Percentiles rank a stretch among this genome's conserved stretches.
Evolutionary conservation across 2,329 filamentous ascomycete genomes (phyloP).

Genomic region (Diaporthe sp.): DNA sequence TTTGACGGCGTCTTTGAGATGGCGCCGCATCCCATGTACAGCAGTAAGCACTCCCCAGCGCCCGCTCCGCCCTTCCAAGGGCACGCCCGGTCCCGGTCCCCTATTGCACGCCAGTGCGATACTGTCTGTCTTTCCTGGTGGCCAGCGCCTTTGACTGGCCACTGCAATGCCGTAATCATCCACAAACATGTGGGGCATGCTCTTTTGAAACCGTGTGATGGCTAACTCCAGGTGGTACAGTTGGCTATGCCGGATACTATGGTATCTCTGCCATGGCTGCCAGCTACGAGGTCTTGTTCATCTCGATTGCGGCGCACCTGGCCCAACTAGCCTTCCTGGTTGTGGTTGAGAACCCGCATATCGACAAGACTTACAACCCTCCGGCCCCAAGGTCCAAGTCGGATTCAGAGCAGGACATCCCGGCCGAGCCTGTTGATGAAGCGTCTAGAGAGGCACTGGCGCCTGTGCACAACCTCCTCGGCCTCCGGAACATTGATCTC

Average conservation of each 20-base stretch:
- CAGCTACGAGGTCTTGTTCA: constrained; percentile 97
- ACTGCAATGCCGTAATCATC: constrained; percentile 11
- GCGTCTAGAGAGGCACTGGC: constrained; percentile 61
- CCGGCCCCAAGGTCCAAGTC: constrained; percentile 79
- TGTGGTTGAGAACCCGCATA: constrained; percentile 95
- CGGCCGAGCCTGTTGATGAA: constrained; percentile 47
- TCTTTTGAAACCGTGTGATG: constrained; percentile 2
- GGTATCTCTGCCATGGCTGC: constrained; percentile 98
- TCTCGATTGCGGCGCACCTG: constrained; percentile 94
- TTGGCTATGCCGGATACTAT: constrained; percentile 98
- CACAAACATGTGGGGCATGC: constrained; percentile 3
- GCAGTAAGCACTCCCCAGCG: constrained; percentile 58
- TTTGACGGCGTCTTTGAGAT: constrained; percentile 99
- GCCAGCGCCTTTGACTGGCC: not conserved
- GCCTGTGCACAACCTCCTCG: constrained; percentile 86
- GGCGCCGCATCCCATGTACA: constrained; percentile 99
- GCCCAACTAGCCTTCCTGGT: constrained; percentile 95
- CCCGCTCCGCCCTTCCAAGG: constrained; percentile 15
- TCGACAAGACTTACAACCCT: constrained; percentile 97
- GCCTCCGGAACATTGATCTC: constrained; percentile 86
- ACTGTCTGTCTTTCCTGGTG: not conserved
- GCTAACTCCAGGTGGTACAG: constrained; percentile 28
- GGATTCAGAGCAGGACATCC: constrained; percentile 46
- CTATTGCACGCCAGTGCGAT: constrained; percentile 21
- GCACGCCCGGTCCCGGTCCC: constrained; percentile 27